A percentile compares a stretch with the other conserved stretches of the same genome.
phyloP scores from a whole-genome alignment of 257 asterid genomes.

The Fraxinus anomala region DNA sequence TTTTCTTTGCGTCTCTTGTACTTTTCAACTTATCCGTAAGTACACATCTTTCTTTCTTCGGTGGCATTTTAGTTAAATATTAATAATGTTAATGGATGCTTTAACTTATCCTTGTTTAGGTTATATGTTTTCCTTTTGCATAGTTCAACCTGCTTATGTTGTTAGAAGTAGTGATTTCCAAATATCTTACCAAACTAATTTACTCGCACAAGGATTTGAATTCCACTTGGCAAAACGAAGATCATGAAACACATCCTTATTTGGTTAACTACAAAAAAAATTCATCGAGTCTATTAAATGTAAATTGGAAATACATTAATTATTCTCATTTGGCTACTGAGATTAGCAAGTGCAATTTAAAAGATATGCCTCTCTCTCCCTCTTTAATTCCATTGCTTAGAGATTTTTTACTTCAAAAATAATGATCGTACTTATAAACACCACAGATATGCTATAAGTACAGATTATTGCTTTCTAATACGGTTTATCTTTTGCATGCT shows the following conservation, averaged over 20 bases:
- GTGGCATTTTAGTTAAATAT: neutral
- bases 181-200: neutral
- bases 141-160: conserved; percentile 1
- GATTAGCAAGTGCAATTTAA: neutral
- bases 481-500: neutral
- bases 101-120: neutral
- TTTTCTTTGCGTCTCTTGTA: conserved; percentile 3
- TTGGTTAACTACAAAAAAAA: neutral
- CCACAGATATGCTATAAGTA: neutral
- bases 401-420: neutral
- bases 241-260: neutral
- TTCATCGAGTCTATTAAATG: neutral
- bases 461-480: neutral
- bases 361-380: neutral
- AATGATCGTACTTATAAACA: neutral
- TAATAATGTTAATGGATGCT: conserved; percentile 9
- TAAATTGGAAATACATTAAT: neutral
- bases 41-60: neutral
- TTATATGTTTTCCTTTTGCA: neutral
- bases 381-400: neutral
- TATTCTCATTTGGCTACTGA: neutral
- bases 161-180: neutral
- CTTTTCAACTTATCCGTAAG: neutral
- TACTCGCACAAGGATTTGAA: neutral
- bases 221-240: neutral